A percentile compares a stretch with the other conserved stretches of the same genome.
These are phyloP conservation scores for Strobilomyces echinocephalus DNA, from an alignment of 768 basidiomycete genomes.

Conservation along the genomic window DNA sequence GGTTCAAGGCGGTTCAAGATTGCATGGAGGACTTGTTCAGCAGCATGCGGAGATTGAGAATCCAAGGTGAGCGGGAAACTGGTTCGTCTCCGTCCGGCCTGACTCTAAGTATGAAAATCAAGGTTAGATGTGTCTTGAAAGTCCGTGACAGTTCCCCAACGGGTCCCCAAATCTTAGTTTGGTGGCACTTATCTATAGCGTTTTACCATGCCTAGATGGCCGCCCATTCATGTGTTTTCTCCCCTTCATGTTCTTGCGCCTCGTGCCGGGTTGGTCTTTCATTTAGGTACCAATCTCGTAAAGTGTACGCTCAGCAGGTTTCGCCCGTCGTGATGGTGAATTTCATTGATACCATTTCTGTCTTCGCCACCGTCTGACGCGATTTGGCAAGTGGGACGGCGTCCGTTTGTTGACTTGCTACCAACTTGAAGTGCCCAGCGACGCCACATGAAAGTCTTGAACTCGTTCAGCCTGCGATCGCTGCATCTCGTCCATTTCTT, in stretches of 20 bases:
- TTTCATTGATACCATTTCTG: constrained; percentile 10
- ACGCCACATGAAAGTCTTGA: constrained; percentile 15
- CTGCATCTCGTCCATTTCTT: constrained; percentile 12
- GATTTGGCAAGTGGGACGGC: constrained; percentile 2
- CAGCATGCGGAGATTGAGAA: constrained; percentile 11
- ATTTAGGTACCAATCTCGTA: constrained; percentile 9
- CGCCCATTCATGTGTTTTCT: constrained; percentile 17
- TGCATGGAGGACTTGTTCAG: constrained; percentile 34
- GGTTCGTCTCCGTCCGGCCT: background rate
- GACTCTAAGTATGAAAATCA: constrained; percentile 11
- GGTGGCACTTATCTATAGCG: constrained; percentile 11
- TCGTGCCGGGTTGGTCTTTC: constrained; percentile 13
- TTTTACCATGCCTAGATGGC: constrained; percentile 13
- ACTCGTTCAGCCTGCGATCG: constrained; percentile 9
- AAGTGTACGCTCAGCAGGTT: background rate
- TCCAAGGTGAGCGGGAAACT: constrained; percentile 9
- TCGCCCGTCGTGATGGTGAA: constrained; percentile 13
- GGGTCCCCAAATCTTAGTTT: constrained; percentile 6
- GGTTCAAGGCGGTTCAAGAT: constrained; percentile 31
- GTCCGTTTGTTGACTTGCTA: constrained; percentile 17
- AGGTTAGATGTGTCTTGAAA: constrained; percentile 20
- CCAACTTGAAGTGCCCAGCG: background rate
- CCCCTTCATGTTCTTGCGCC: constrained; percentile 9
- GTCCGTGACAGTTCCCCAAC: constrained; percentile 21
- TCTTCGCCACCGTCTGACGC: constrained; percentile 3